Conservation (phyloP, 106 monocot genomes). For the Dioscorea zingiberensis region DNA sequence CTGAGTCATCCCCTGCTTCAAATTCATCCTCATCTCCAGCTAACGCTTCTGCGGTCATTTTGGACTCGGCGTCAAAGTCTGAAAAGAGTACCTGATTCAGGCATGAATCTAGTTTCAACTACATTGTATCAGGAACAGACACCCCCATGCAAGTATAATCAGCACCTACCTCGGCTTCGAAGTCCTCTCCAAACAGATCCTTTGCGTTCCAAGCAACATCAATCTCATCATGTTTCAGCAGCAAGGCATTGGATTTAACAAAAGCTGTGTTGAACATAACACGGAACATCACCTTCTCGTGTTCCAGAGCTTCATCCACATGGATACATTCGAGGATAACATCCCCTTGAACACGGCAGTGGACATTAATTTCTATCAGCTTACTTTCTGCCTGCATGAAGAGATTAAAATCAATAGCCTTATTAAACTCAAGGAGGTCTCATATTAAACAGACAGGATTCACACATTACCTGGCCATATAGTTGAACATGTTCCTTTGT, state of each 20-base stretch:
- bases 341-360: constrained; percentile 87
- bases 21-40: constrained; percentile 35
- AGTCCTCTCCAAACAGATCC: constrained; percentile 60
- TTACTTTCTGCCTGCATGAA: constrained; percentile 56
- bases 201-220: constrained; percentile 61
- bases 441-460: neutral
- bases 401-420: constrained; percentile 15
- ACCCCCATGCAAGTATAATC: constrained; percentile 12
- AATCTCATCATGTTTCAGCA: constrained; percentile 58
- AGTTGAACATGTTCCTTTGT: constrained; percentile 46
- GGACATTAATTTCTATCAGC: constrained; percentile 58
- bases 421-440: neutral
- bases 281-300: constrained; percentile 66
- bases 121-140: constrained; percentile 12
- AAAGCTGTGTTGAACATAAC: constrained; percentile 95
- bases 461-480: constrained; percentile 53
- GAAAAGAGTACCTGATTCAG: constrained; percentile 99
- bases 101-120: constrained; percentile 44
- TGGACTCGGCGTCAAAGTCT: constrained; percentile 53
- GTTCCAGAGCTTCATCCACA: constrained; percentile 42
- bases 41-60: constrained; percentile 19
- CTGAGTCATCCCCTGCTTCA: constrained; percentile 14
- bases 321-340: constrained; percentile 88
- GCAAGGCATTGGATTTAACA: constrained; percentile 53
- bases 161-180: constrained; percentile 84